Percentiles rank a stretch among this genome's conserved stretches.
These are phyloP conservation scores for Akanthomyces uredinophilus DNA, from an alignment of 2,329 filamentous ascomycete species.

Conservation along the genomic window DNA sequence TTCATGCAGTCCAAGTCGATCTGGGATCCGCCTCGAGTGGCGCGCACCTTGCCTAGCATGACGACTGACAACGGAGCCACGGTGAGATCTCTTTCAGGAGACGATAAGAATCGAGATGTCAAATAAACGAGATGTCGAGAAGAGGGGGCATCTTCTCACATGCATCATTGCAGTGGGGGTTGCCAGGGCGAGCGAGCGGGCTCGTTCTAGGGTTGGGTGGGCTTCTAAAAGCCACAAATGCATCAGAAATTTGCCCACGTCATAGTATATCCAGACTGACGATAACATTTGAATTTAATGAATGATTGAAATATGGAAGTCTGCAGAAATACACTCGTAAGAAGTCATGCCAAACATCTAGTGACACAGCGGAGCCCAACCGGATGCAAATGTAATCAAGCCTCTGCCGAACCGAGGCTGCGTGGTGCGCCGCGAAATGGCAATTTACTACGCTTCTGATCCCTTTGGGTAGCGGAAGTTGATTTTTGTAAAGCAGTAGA, in stretches of 20 bases:
- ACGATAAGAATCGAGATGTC: background rate
- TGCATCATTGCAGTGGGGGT: background rate
- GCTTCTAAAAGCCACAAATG: background rate
- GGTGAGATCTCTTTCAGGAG: background rate
- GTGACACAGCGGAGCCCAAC: too few relatives aligned
- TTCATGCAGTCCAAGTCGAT: slow-evolving; percentile 19
- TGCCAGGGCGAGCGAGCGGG: background rate
- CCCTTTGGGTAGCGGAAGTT: background rate
- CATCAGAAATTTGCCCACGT: background rate
- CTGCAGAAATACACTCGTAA: background rate
- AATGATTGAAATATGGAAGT: background rate
- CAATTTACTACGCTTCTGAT: background rate
- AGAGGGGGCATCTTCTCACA: background rate
- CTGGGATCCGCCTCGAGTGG: slow-evolving; percentile 15
- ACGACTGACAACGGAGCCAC: background rate
- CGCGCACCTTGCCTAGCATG: slow-evolving; percentile 7
- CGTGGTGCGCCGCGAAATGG: background rate
- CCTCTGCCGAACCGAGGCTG: background rate
- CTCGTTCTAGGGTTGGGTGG: background rate
- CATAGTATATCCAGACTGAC: background rate
- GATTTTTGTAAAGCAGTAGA: too few relatives aligned
- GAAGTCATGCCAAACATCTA: too few relatives aligned
- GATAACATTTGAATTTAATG: background rate
- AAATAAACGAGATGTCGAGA: background rate
- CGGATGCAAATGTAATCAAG: too few relatives aligned